phyloP scores from a whole-genome alignment of 352 stramenopile species.

The Thraustochytrium sp. region DNA sequence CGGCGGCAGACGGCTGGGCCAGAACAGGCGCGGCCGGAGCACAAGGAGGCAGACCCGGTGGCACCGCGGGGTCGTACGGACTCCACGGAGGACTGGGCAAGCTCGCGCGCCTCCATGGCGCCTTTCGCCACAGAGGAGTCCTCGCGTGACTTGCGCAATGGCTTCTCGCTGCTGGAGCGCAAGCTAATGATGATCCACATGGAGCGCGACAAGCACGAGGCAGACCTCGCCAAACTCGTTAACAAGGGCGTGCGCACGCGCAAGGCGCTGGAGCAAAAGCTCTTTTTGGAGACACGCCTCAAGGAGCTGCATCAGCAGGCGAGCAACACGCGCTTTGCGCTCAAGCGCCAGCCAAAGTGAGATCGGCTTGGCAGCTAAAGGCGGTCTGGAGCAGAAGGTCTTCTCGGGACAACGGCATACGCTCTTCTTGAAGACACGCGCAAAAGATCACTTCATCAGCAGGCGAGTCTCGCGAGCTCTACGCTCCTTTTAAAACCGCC shows the following conservation, averaged over 20 bases:
- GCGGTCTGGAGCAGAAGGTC: no score
- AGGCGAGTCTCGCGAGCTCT: no score
- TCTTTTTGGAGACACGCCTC: background rate
- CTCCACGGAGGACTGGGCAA: conserved; percentile 1
- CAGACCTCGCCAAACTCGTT: background rate
- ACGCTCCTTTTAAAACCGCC: no score
- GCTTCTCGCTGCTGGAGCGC: conserved; percentile 10
- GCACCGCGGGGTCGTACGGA: background rate
- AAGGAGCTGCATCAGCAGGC: conserved; percentile 9
- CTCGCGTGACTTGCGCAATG: background rate
- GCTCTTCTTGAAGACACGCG: no score
- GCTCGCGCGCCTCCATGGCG: background rate
- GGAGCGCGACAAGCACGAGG: conserved; percentile 12
- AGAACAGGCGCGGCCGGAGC: background rate
- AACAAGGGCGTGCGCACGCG: conserved; percentile 12
- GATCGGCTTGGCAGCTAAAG: no score
- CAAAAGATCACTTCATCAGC: no score
- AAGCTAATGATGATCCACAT: conserved; percentile 41
- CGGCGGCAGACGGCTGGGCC: background rate
- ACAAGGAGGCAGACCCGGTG: background rate
- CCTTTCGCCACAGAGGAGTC: conserved; percentile 17
- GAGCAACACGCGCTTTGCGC: conserved; percentile 5
- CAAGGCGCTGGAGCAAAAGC: background rate
- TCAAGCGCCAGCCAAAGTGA: conserved; percentile 10
- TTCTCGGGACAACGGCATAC: no score